Evolutionary conservation across 345 rosid genomes (phyloP), one percentile per base, ranked within the genome.

Genomic region (Pugionium cornutum): DNA sequence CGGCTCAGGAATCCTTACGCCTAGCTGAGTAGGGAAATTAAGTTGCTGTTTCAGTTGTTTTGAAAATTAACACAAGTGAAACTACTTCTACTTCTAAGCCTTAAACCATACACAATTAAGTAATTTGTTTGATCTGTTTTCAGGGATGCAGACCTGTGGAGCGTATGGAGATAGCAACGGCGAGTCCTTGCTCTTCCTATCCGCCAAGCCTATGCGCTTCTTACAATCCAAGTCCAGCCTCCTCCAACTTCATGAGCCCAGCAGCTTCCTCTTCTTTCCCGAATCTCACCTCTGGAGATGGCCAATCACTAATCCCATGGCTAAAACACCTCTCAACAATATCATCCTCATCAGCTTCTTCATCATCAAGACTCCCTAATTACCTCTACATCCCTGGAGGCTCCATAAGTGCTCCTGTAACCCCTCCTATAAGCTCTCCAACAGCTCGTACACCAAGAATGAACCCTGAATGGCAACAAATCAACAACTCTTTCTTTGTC

Each of bases 391-490:
- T 85, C 69, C 86, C 83, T 7, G 85, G 88, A 27, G 96, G 97
- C 41, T 94, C 99, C 39, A 86, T 95, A 36, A 95, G 99, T 77
- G 99, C 99, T 72, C 99, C 99, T 2, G 99, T 95, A 45, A 95
- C 99, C 5, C 99, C 99, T 67, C 96, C 97, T 54, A 62, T 91
- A 81, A 91, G 96, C 80, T 95, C 99, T 47, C 99, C 99, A 31
- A 83, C 91, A 30, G 86, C 83, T 11, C 90, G 92, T 64, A 82
- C 89, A 30, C 97, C 97, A 0, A 82, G 92, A 34, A 68, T 73
- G 4, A 88, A 72, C 73, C 48, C 82, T 37, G 81, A 83, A 56
- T 88, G 86, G 89, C 89, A 84, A 37, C 88, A 87, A 37, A 36
- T 35, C 81, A 82, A 71, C 79, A 68, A 69, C 86, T 69, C 87